A percentile compares a stretch with the other conserved stretches of the same genome.
These are phyloP conservation scores for Annulohypoxylon moriforme DNA, from an alignment of 495 filamentous ascomycete species.

Conservation along the genomic window DNA sequence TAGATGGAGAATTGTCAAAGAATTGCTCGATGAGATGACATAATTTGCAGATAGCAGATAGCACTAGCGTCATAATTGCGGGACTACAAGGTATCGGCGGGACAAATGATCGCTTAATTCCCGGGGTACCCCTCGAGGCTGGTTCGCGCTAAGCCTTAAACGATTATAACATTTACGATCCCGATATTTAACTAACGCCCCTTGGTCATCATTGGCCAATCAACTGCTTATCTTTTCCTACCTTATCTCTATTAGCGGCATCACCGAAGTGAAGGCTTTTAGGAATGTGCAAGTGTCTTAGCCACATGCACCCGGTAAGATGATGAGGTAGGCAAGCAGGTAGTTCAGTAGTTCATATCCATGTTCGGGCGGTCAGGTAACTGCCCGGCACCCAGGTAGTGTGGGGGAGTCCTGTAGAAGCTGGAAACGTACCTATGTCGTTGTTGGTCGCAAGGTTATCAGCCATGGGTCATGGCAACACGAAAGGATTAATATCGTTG, in stretches of 20 bases:
- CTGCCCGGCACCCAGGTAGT: not conserved
- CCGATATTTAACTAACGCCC: slow-evolving; percentile 17
- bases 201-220: slow-evolving; percentile 17
- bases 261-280: slow-evolving; percentile 34
- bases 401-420: slow-evolving; percentile 22
- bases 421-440: slow-evolving; percentile 10
- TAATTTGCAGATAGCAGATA: slow-evolving; percentile 45
- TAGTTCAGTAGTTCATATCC: not conserved
- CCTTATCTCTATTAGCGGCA: slow-evolving; percentile 38
- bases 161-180: slow-evolving; percentile 29
- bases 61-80: slow-evolving; percentile 39
- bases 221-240: slow-evolving; percentile 31
- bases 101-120: slow-evolving; percentile 24
- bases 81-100: slow-evolving; percentile 27
- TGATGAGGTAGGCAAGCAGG: not conserved
- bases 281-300: slow-evolving; percentile 24
- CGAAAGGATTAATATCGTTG: slow-evolving; percentile 5
- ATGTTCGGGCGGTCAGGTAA: not conserved
- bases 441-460: slow-evolving; percentile 2
- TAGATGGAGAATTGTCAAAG: slow-evolving; percentile 26
- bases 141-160: slow-evolving; percentile 34
- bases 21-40: slow-evolving; percentile 50
- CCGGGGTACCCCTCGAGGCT: slow-evolving; percentile 25
- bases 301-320: slow-evolving; percentile 15
- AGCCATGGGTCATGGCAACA: not conserved